Evolutionary conservation across 345 rosid species (phyloP), one percentile per base, ranked within the genome.

Genomic region (Hypericum perforatum): DNA sequence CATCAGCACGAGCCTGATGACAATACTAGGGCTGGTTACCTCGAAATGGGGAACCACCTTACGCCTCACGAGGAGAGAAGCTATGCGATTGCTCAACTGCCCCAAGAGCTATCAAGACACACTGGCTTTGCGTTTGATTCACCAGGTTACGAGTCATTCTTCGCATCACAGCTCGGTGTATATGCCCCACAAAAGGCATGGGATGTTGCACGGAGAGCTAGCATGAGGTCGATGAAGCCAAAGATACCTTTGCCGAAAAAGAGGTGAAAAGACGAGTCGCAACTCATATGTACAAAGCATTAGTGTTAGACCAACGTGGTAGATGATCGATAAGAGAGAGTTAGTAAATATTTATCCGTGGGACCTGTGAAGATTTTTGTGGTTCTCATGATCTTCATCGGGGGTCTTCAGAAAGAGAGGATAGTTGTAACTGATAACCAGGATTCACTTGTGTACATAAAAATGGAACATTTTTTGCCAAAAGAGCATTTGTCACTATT

Each of bases 51-150:
- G 45, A 79, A 70, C 52, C 82, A 63, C 43, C 96, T 81, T 9
- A 80, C 97, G 6, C 74, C 87, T 1, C 88, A 81, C 36, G 86
- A 94, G 57, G 89, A 85, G 32, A 78, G 88, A 69, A 81, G 87
- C 89, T 78, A 76, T 12, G 96, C 92, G 12, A 61, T 94, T 47
- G 76, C 99, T 39, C 84, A 69, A 66, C 85, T 94, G 52, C 97
- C 99, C 5, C 70, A 91, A 43, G 97, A 86, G 64, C 52, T 82
- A 64, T 94, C 99, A 7, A 89, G 60, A 63, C 95, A 94, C 70
- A 89, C 88, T 9, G 99, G 99, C 2, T 94, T 89, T 50, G 97
- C 99, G 6, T 94, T 94, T 5, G 99, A 89, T 61, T 94, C 99
- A 0, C 99, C 99, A 3, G 99, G 95, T 11, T 94, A 86, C 8